A percentile compares a stretch with the other conserved stretches of the same genome.
phyloP scores from a whole-genome alignment of 805 yeast genomes.

The Candida schatavii region DNA sequence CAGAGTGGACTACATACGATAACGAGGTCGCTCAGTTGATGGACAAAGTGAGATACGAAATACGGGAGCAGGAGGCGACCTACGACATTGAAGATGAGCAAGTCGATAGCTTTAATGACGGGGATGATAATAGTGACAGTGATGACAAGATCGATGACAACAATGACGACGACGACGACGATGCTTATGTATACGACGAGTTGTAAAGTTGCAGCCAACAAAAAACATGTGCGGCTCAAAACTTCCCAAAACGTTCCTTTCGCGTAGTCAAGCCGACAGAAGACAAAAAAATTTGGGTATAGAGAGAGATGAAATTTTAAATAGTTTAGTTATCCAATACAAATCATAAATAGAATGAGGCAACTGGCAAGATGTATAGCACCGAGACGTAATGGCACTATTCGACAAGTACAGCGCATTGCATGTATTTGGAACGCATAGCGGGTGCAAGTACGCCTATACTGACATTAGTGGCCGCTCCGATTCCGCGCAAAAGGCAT shows the following conservation, averaged over 20 bases:
- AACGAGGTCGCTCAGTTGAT: conserved; percentile 41
- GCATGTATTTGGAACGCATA: too few species aligned
- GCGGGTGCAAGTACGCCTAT: too few species aligned
- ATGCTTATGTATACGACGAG: conserved; percentile 4
- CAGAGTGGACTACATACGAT: conserved; percentile 75
- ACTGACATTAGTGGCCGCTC: too few species aligned
- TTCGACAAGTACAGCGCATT: too few species aligned
- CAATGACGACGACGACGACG: conserved; percentile 9
- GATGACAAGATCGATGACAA: conserved; percentile 5
- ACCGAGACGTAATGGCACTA: too few species aligned
- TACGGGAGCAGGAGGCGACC: conserved; percentile 1
- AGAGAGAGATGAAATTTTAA: too few species aligned
- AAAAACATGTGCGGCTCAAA: not conserved
- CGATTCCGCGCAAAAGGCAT: too few species aligned
- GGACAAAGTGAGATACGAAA: conserved; percentile 4
- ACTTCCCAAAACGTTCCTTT: not conserved
- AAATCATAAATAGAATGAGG: too few species aligned
- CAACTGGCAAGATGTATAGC: too few species aligned
- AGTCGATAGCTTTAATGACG: too few species aligned
- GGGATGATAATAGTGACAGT: conserved; percentile 2
- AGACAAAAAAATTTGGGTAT: not conserved
- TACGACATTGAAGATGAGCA: not conserved
- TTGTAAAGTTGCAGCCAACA: not conserved
- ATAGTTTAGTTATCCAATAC: too few species aligned
- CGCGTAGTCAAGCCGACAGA: not conserved